Base-by-base conservation (phyloP, 768 basidiomycete species). In the Astraeus odoratus region DNA sequence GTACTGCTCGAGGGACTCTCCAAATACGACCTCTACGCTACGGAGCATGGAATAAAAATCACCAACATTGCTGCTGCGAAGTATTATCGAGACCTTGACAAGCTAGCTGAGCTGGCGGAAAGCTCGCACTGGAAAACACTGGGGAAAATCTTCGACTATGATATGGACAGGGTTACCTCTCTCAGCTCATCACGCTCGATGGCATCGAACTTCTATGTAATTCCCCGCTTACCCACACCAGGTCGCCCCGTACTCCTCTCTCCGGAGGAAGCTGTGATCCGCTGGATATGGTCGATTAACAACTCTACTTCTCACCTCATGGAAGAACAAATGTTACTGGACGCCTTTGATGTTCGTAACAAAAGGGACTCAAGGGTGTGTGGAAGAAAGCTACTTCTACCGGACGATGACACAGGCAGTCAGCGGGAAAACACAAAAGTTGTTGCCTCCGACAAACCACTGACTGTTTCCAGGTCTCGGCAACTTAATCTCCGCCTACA, bases 1-100 rank as follows among this genome's bases (percentile, higher is more conserved):
- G 25, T 64, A 22, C 26, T 47, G 20, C 41, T 65, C 16, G 22
- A 38, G 34, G 13, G 5, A 6, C 49, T 64, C 19, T 16, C 47
- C 34, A 43, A 34, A 19, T n/a, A 30, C 15, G 54, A 59, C 12
- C 61, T 67, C 23, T 56, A 52, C 41, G 60, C 67, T 33, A 65
- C 63, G n/a, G 38, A 49, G 10, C 39, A 33, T 20, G 61, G 63
- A 9, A 59, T 61, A 15, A 57, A 57, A 26, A 67, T 65, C n/a
- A 43, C 55, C 4, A 42, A 43, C 35, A 54, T 57, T 9, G 57
- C 46, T 18, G 38, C 20, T 38, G 53, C 54, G 37, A 42, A 25
- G 16, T 50, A 49, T 29, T 50, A 60, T 30, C 45, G 3, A 39
- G 54, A 64, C 34, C 53, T n/a, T 9, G 62, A 64, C 42, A 42